These are phyloP conservation scores for Cyberlindnera japonica DNA, from an alignment of 805 yeast genomes.

Conservation along the genomic window DNA sequence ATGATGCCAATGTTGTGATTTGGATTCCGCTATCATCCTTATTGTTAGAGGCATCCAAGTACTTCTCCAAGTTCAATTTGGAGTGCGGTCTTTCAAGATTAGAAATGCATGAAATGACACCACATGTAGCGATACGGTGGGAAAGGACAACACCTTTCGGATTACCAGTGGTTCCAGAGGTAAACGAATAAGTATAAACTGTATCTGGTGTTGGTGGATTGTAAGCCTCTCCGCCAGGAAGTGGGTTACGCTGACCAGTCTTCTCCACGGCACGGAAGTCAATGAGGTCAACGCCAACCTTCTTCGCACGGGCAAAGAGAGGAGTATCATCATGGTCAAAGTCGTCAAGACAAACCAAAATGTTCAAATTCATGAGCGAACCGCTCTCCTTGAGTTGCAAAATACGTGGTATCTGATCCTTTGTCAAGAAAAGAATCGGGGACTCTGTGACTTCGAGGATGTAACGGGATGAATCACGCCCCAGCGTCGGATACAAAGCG, in stretches of 20 bases:
- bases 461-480: slow-evolving; percentile 55
- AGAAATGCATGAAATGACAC: slow-evolving; percentile 38
- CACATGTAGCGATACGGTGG: slow-evolving; percentile 48
- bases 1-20: slow-evolving; percentile 35
- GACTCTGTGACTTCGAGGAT: slow-evolving; percentile 56
- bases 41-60: slow-evolving; percentile 14
- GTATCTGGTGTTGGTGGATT: slow-evolving; percentile 50
- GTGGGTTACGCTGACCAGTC: slow-evolving; percentile 42
- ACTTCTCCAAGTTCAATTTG: slow-evolving; percentile 12
- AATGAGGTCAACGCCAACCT: slow-evolving; percentile 34
- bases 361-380: slow-evolving; percentile 37
- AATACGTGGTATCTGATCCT: slow-evolving; percentile 43
- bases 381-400: slow-evolving; percentile 39
- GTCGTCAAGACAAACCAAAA: slow-evolving; percentile 54
- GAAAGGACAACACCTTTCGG: slow-evolving; percentile 67
- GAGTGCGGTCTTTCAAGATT: slow-evolving; percentile 25
- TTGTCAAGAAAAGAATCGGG: slow-evolving; percentile 55
- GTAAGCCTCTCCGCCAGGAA: slow-evolving; percentile 27
- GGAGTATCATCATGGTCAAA: slow-evolving; percentile 34
- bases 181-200: slow-evolving; percentile 60
- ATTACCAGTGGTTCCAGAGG: slow-evolving; percentile 72
- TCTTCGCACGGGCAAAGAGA: slow-evolving; percentile 30
- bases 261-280: slow-evolving; percentile 41
- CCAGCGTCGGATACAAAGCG: slow-evolving; percentile 51
- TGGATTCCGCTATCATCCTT: slow-evolving; percentile 27